These are phyloP conservation scores for Fulvia fulva DNA, from an alignment of 2,329 filamentous ascomycete species.

Conservation along the genomic window DNA sequence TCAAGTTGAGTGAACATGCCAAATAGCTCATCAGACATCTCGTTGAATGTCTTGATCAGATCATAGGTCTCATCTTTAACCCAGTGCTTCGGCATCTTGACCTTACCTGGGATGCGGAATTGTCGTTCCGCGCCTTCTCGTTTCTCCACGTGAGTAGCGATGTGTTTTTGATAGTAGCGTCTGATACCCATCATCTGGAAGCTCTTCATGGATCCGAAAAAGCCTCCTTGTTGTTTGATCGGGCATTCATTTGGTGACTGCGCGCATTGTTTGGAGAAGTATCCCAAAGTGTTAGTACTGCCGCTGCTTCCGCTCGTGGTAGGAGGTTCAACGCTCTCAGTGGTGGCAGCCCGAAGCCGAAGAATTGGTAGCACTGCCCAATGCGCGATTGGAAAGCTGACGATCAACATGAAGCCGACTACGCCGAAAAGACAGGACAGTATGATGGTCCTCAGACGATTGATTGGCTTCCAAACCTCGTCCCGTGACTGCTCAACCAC, in stretches of 20 bases:
- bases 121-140: slow-evolving; percentile 40
- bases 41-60: slow-evolving; percentile 79
- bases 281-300: slow-evolving; percentile 31
- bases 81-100: slow-evolving; percentile 68
- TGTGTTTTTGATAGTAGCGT: not conserved
- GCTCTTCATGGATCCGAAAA: slow-evolving; percentile 36
- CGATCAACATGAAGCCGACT: slow-evolving; percentile 62
- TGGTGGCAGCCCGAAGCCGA: slow-evolving; percentile 69
- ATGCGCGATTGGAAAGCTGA: slow-evolving; percentile 76
- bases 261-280: slow-evolving; percentile 6
- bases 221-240: slow-evolving; percentile 15
- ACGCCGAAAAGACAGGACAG: slow-evolving; percentile 83
- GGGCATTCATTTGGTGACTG: not conserved
- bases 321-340: slow-evolving; percentile 66
- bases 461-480: slow-evolving; percentile 75
- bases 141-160: slow-evolving; percentile 18
- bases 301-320: slow-evolving; percentile 35
- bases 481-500: slow-evolving; percentile 69
- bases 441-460: slow-evolving; percentile 73
- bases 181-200: not conserved
- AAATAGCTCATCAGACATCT: slow-evolving; percentile 86
- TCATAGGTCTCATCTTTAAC: slow-evolving; percentile 83
- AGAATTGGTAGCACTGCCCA: slow-evolving; percentile 76
- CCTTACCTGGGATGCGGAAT: slow-evolving; percentile 82
- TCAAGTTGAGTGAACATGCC: slow-evolving; percentile 83